phyloP scores from a whole-genome alignment of 805 yeast species.

The Metschnikowia arizonensis region DNA sequence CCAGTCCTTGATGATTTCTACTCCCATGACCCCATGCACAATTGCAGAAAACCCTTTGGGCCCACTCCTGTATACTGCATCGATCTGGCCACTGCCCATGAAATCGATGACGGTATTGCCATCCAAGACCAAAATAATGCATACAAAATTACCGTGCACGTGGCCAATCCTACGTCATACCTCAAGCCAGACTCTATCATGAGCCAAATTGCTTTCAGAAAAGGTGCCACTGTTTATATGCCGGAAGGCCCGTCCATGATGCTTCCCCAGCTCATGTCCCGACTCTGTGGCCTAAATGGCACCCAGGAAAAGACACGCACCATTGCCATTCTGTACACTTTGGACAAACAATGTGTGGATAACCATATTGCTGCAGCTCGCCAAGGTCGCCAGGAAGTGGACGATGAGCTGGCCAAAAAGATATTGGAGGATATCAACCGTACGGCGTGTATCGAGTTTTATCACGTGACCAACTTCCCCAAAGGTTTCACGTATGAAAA shows the following conservation, averaged over 20 bases:
- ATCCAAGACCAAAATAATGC: constrained; percentile 32
- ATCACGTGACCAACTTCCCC: constrained; percentile 29
- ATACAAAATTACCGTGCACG: constrained; percentile 58
- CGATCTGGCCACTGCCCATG: constrained; percentile 75
- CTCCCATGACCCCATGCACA: constrained; percentile 26
- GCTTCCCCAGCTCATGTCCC: constrained; percentile 59
- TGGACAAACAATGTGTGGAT: constrained; percentile 21
- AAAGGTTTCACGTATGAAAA: constrained; percentile 52
- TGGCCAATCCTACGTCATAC: constrained; percentile 84
- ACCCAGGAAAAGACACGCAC: constrained; percentile 39
- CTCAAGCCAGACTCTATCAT: constrained; percentile 40
- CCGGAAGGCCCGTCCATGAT: constrained; percentile 64
- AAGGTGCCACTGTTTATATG: constrained; percentile 66
- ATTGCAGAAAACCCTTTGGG: constrained; percentile 39
- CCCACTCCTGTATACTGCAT: constrained; percentile 69
- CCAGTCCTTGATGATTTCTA: constrained; percentile 17
- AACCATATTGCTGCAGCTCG: constrained; percentile 13
- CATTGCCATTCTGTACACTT: constrained; percentile 32
- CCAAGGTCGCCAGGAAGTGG: background rate
- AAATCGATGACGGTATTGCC: constrained; percentile 91
- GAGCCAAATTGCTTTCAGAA: constrained; percentile 54
- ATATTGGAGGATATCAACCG: constrained; percentile 18
- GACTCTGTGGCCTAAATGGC: constrained; percentile 48
- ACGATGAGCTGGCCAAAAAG: constrained; percentile 7
- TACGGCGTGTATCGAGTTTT: constrained; percentile 23